A percentile compares a stretch with the other conserved stretches of the same genome.
phyloP scores from a whole-genome alignment of 2,329 filamentous ascomycete genomes.

The Colletotrichum lupini region DNA sequence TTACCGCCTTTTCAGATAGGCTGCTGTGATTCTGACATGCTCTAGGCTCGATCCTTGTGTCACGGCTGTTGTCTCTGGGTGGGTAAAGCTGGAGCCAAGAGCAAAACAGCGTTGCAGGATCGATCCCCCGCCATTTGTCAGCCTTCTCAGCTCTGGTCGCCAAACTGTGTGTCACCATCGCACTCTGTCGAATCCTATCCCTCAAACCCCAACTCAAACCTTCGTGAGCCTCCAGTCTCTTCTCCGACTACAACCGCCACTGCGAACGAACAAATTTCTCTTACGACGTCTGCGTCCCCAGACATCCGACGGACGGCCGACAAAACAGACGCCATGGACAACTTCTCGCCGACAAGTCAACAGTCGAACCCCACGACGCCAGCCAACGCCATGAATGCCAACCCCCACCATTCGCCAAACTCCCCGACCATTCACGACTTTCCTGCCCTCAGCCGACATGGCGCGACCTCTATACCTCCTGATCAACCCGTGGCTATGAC shows the following conservation, averaged over 20 bases:
- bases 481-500: constrained; percentile 35
- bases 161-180: constrained; percentile 14
- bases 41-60: not conserved
- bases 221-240: constrained; percentile 2
- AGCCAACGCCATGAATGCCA: constrained; percentile 7
- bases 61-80: constrained; percentile 16
- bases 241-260: not conserved
- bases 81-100: constrained; percentile 10
- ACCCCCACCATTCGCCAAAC: constrained; percentile 29
- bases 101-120: constrained; percentile 6
- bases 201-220: constrained; percentile 1
- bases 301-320: not conserved
- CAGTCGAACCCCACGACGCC: constrained; percentile 27
- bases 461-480: constrained; percentile 32
- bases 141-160: not conserved
- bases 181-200: constrained; percentile 3
- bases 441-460: constrained; percentile 26
- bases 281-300: not conserved
- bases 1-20: too few species aligned
- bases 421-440: constrained; percentile 29
- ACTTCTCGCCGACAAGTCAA: constrained; percentile 24
- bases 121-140: constrained; percentile 23
- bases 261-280: not conserved
- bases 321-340: constrained; percentile 5
- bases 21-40: not conserved